A percentile compares a stretch with the other conserved stretches of the same genome.
Evolutionary conservation across 768 basidiomycete species (phyloP).

Genomic region (Auriculariales sp.): DNA sequence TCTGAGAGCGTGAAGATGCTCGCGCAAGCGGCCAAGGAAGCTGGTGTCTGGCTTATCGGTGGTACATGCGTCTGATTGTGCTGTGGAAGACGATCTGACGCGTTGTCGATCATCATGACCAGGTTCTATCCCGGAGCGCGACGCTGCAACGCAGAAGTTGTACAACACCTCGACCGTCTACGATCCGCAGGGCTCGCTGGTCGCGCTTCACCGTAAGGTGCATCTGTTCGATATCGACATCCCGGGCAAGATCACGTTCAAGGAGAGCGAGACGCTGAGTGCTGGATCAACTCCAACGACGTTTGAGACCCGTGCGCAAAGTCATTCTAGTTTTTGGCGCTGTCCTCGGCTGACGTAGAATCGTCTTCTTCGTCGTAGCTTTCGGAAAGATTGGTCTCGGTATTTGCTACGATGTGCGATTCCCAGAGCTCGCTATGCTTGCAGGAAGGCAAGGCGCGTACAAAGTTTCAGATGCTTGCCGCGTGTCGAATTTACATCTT

Average conservation of each 20-base stretch:
- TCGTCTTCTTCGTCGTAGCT: slow-evolving; percentile 29
- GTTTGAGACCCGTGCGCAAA: slow-evolving; percentile 67
- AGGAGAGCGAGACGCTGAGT: slow-evolving; percentile 82
- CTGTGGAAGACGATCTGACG: slow-evolving; percentile 2
- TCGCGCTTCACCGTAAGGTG: slow-evolving; percentile 83
- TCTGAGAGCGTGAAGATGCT: slow-evolving; percentile 77
- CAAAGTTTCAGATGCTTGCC: background rate
- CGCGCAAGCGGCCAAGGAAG: slow-evolving; percentile 63
- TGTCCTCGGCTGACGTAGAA: background rate
- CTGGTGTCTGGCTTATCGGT: slow-evolving; percentile 81
- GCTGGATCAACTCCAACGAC: slow-evolving; percentile 60
- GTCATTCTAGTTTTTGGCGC: background rate
- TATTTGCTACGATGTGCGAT: slow-evolving; percentile 91
- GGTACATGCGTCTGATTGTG: slow-evolving; percentile 30
- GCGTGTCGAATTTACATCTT: background rate
- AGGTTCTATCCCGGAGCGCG: slow-evolving; percentile 92
- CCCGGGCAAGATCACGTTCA: slow-evolving; percentile 80
- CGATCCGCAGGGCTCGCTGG: slow-evolving; percentile 61
- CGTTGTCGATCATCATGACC: background rate
- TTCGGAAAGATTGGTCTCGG: slow-evolving; percentile 95
- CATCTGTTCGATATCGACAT: slow-evolving; percentile 98
- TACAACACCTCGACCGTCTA: slow-evolving; percentile 94
- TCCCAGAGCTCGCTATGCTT: slow-evolving; percentile 88
- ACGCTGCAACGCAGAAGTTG: slow-evolving; percentile 35
- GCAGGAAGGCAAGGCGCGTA: slow-evolving; percentile 66